Percentiles rank a stretch among this genome's conserved stretches.
Evolutionary conservation across 768 basidiomycete genomes (phyloP).

Genomic region (Russula olivacea): DNA sequence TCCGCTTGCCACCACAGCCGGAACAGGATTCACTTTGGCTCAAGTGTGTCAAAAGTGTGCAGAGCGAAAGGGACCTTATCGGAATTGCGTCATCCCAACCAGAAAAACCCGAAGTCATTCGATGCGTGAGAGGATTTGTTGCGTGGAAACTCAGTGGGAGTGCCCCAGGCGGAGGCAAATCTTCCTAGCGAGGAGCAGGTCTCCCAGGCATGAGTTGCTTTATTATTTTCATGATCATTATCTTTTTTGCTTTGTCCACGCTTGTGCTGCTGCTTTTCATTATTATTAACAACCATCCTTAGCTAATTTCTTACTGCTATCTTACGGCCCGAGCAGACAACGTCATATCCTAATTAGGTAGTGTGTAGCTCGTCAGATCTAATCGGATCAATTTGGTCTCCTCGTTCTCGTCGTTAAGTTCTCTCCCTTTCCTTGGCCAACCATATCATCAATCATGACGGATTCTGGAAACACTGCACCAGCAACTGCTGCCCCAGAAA

Average conservation of each 20-base stretch:
- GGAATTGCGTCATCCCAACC: neutral
- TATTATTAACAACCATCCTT: neutral
- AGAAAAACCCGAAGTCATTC: conserved; percentile 11
- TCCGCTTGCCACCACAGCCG: conserved; percentile 36
- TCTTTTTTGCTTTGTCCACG: neutral
- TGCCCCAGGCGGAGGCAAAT: neutral
- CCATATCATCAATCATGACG: conserved; percentile 46
- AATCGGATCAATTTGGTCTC: neutral
- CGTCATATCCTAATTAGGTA: conserved; percentile 5
- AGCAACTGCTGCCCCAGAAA: conserved; percentile 32
- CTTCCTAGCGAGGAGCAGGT: neutral
- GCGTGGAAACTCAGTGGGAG: conserved; percentile 19
- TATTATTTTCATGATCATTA: neutral
- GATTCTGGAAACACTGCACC: conserved; percentile 46
- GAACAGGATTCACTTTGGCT: conserved; percentile 46
- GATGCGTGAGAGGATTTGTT: conserved; percentile 25
- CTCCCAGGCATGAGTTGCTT: neutral
- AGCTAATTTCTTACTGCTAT: neutral
- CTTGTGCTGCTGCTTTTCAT: neutral
- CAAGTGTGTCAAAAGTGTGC: conserved; percentile 22
- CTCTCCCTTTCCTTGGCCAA: neutral
- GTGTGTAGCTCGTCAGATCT: neutral
- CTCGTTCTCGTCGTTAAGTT: neutral
- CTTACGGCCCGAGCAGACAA: too few relatives aligned
- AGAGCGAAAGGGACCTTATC: neutral